A percentile compares a stretch with the other conserved stretches of the same genome.
phyloP scores from a whole-genome alignment of 352 stramenopile genomes.

The Pythium myriotylum region DNA sequence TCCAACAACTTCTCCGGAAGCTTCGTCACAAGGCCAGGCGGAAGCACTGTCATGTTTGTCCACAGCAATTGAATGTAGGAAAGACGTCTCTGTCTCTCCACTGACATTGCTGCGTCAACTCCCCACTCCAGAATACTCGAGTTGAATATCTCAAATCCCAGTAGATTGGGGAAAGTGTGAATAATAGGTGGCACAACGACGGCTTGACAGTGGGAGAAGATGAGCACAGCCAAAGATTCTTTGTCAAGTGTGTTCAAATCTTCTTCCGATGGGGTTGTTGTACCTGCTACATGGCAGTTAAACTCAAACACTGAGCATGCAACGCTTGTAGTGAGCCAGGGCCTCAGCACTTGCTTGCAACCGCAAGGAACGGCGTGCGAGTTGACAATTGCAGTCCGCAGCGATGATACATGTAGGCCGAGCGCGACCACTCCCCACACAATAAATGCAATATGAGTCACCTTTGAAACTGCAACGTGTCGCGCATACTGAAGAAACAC shows the following conservation, averaged over 20 bases:
- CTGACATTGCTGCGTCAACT: slow-evolving; percentile 9
- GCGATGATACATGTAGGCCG: slow-evolving; percentile 1
- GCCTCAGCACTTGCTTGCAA: slow-evolving; percentile 21
- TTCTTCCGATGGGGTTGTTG: not conserved
- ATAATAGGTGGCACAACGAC: slow-evolving; percentile 25
- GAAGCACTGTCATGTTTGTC: slow-evolving; percentile 10
- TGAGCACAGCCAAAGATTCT: slow-evolving; percentile 25
- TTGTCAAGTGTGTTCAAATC: slow-evolving; percentile 9
- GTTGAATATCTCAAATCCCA: slow-evolving; percentile 38
- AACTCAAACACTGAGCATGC: slow-evolving; percentile 31
- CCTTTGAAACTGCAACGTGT: not conserved
- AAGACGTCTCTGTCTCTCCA: not conserved
- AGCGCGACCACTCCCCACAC: slow-evolving; percentile 10
- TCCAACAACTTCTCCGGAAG: slow-evolving; percentile 8
- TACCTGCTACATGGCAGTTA: slow-evolving; percentile 21
- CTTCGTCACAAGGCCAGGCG: not conserved
- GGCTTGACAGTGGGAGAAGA: slow-evolving; percentile 31
- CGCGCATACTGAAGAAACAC: not conserved
- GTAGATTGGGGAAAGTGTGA: slow-evolving; percentile 17
- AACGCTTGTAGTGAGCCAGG: slow-evolving; percentile 19
- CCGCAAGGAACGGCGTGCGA: not conserved
- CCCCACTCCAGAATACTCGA: slow-evolving; percentile 32
- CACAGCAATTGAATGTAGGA: slow-evolving; percentile 2
- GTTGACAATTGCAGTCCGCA: not conserved
- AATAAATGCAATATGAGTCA: slow-evolving; percentile 1